These are phyloP conservation scores for Blastobotrys mokoenaii DNA, from an alignment of 805 yeast genomes.

Conservation along the genomic window DNA sequence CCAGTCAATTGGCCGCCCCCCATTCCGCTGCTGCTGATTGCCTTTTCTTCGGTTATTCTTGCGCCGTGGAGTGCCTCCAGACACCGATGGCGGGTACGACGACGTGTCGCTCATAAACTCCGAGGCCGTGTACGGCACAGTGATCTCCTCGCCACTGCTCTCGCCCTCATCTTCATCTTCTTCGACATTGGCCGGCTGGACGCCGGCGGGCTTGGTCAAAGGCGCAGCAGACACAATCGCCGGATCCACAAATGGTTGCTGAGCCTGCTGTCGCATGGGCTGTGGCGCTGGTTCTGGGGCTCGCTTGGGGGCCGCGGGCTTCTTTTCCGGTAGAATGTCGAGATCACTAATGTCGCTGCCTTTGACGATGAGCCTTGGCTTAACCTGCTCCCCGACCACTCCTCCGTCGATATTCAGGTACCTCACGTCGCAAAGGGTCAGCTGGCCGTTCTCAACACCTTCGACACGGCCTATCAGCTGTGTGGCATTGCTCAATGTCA, in stretches of 20 bases:
- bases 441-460: slow-evolving; percentile 14
- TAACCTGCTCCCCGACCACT: background rate
- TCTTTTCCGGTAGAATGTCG: slow-evolving; percentile 11
- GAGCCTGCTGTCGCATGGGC: slow-evolving; percentile 2
- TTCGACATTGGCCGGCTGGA: background rate
- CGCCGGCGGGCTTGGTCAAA: background rate
- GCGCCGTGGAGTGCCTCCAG: slow-evolving; percentile 3
- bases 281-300: slow-evolving; percentile 3
- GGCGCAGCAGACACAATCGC: slow-evolving; percentile 5
- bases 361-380: slow-evolving; percentile 6
- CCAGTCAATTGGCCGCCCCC: slow-evolving; percentile 2
- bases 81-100: no score
- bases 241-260: slow-evolving; percentile 3
- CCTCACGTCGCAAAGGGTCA: slow-evolving; percentile 12
- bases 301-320: background rate
- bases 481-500: slow-evolving; percentile 14
- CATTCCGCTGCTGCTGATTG: slow-evolving; percentile 9
- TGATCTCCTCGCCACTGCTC: background rate
- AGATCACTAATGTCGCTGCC: slow-evolving; percentile 18
- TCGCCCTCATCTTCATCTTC: slow-evolving; percentile 1
- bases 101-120: no score
- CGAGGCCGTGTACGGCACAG: no score
- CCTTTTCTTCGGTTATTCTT: slow-evolving; percentile 14
- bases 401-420: slow-evolving; percentile 11
- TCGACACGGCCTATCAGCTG: slow-evolving; percentile 16